Base-by-base conservation (phyloP, 371 early-diverging fungal species). In the Mucor indicus region DNA sequence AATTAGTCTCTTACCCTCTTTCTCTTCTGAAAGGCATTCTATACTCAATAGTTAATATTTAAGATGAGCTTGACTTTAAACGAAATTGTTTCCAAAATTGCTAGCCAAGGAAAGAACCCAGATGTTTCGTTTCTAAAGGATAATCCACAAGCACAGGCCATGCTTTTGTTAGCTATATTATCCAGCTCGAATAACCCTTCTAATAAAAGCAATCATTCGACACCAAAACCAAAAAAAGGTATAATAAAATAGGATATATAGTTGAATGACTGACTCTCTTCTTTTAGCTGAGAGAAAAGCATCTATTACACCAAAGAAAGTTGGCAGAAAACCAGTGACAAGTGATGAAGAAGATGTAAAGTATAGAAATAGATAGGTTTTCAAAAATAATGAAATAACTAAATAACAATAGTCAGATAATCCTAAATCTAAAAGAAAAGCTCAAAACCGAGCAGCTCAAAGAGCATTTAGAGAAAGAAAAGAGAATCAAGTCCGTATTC, bases 371-470 rank as follows among this genome's bases (percentile, higher is more conserved):
- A n/a, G n/a, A n/a, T n/a, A n/a, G n/a, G n/a, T n/a, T n/a, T n/a
- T n/a, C n/a, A 27, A 27, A 27, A 27, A 27, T 27, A 27, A 27
- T 7, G 5, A 27, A 27, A 27, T 27, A 27, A 27, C 5, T 27
- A 27, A 27, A 27, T 27, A 27, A 7, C 5, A 11, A n/a, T n/a
- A n/a, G n/a, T n/a, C n/a, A n/a, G 60, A 60, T 41, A 58, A 69
- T 39, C 65, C 69, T 0, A 69, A 70, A 52, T 48, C 39, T 15
- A 83, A 83, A 52, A 74, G 84, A 45, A 81, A 84, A 38, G 86
- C 85, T 3, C 87, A 87, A 52, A 87, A 87, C 53, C 68, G 87
- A 29, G 86, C 85, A 10, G 87, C 87, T 0, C 87, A 87, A 61
- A 75, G 87, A 15, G 87, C 87, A 8, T 87, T 87, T 57, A 73